Conservation (phyloP, 75 land plant genomes). For the Pinus taeda region DNA sequence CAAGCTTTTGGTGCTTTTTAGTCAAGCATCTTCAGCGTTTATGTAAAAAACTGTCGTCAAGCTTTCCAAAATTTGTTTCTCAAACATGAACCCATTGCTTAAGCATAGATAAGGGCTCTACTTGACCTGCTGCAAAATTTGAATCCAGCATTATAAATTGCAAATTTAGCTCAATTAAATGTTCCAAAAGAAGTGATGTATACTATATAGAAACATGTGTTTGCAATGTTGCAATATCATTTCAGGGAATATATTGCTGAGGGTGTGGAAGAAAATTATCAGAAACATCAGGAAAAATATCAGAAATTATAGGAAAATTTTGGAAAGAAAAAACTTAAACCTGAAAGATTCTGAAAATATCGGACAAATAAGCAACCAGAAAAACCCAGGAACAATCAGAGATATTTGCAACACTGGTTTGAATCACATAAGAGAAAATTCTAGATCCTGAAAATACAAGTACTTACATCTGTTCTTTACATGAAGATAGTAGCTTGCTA, state of each 20-base stretch:
- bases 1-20: too few relatives aligned
- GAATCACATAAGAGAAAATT: background rate
- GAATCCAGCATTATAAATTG: background rate
- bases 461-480: constrained; percentile 88
- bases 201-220: background rate
- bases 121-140: too few relatives aligned
- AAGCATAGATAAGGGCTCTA: too few relatives aligned
- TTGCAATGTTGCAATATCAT: background rate
- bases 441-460: background rate
- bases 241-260: too few relatives aligned
- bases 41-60: too few relatives aligned
- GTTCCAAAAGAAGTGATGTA: background rate
- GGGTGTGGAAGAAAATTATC: background rate
- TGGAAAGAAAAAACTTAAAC: too few relatives aligned
- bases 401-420: background rate
- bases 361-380: background rate
- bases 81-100: too few relatives aligned
- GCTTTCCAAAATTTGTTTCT: too few relatives aligned
- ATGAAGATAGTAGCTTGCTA: constrained; percentile 72
- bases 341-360: too few relatives aligned
- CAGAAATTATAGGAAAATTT: too few relatives aligned
- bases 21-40: too few relatives aligned
- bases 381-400: background rate
- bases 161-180: background rate
- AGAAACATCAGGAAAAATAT: background rate